phyloP scores from a whole-genome alignment of 2,329 filamentous ascomycete genomes.

The Atkinsonella hypoxylon region DNA sequence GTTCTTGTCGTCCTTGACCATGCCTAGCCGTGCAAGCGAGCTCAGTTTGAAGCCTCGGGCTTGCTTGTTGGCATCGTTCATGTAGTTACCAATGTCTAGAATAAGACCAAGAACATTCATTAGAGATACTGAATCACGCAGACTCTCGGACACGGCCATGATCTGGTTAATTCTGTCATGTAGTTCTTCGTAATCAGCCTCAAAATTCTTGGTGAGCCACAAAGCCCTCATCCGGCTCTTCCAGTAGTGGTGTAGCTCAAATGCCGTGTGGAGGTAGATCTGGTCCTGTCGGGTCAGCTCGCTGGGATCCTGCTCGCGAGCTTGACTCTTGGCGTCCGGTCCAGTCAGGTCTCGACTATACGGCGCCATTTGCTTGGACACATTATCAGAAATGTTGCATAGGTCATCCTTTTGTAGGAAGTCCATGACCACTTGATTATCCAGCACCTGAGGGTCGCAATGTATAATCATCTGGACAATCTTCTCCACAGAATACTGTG shows the following conservation, averaged over 20 bases:
- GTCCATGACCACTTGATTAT: conserved; percentile 89
- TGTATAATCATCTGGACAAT: conserved; percentile 90
- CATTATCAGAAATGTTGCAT: conserved; percentile 85
- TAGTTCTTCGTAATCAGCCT: conserved; percentile 85
- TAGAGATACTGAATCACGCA: conserved; percentile 81
- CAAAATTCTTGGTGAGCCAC: conserved; percentile 69
- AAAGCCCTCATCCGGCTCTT: conserved; percentile 93
- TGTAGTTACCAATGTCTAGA: conserved; percentile 97
- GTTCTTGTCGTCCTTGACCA: conserved; percentile 99
- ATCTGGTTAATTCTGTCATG: conserved; percentile 75
- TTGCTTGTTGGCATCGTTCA: conserved; percentile 99
- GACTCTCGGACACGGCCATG: conserved; percentile 75
- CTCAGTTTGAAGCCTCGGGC: conserved; percentile 96
- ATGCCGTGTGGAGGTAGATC: conserved; percentile 86
- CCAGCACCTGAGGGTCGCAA: conserved; percentile 78
- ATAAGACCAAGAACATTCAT: conserved; percentile 96
- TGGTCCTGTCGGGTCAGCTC: conserved; percentile 94
- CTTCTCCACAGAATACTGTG: conserved; percentile 70
- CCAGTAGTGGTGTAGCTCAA: conserved; percentile 96
- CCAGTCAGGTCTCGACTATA: conserved; percentile 97
- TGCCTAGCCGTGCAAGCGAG: conserved; percentile 79
- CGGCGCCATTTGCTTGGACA: conserved; percentile 79
- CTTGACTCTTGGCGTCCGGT: conserved; percentile 64
- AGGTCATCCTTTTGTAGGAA: conserved; percentile 89
- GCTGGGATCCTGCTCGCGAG: conserved; percentile 70